Evolutionary conservation across 164 flowering plant species (phyloP), one percentile per base, ranked within the genome.

Genomic region (Vitis amurensis): DNA sequence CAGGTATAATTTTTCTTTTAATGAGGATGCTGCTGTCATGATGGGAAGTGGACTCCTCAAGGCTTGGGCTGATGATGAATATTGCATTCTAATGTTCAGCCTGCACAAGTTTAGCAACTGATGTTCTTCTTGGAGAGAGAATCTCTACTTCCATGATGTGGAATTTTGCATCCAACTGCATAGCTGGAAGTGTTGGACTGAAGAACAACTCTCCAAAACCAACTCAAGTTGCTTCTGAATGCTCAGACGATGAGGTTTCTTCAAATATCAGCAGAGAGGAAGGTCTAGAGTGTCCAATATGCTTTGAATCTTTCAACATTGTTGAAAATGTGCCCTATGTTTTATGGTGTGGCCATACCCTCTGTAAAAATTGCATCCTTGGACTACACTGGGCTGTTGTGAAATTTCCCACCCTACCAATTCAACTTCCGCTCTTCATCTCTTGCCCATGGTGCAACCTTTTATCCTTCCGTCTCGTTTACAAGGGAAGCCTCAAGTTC

Each of bases 271-370:
- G 85, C 79, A 75, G 86, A 72, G 95, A 89, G 68, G 96, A 89
- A 83, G 92, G 95, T 66, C 74, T 92, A 11, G 97, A 94, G 69
- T 94, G 98, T 74, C 98, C 97, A 6, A 89, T 94, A 70, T 94
- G 98, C 84, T 92, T 91, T 87, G 98, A 94, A 80, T 92, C 94
- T 67, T 94, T 94, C 73, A 94, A 94, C 70, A 86, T 94, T 63
- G 97, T 94, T n/a, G 98, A 92, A 78, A 94, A 94, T 68, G 87
- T 94, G 59, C 98, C 98, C 0, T 94, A 94, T 73, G 98, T 94
- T 52, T 74, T 94, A 77, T 94, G 98, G 98, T 94, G 98, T 73
- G 98, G 98, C 51, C 98, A 94, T 71, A 89, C 97, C 61, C 89
- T 94, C 15, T 94, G 97, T 74, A 91, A 94, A 74, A 86, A 91